Evolutionary conservation across 495 filamentous ascomycete genomes (phyloP).

Genomic region (Hyaloscypha bicolor): DNA sequence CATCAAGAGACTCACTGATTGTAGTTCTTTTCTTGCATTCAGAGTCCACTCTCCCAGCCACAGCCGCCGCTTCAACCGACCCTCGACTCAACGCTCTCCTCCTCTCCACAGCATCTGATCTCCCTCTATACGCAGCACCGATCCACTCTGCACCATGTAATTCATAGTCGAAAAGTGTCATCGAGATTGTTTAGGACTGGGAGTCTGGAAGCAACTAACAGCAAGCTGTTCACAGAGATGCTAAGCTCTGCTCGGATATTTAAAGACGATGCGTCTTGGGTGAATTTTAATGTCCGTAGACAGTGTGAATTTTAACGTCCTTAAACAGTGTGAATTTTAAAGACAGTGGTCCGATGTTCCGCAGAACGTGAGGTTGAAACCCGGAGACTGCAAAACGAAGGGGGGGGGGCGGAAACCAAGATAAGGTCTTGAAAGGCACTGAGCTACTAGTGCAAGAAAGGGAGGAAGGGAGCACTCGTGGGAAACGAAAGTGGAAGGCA

Average conservation of each 20-base stretch:
- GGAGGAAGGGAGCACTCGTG: neutral
- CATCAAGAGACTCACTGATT: too few relatives aligned
- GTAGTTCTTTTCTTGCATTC: too few relatives aligned
- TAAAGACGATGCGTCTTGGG: neutral
- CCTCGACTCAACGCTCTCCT: neutral
- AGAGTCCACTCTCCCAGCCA: too few relatives aligned
- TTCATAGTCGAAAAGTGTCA: neutral
- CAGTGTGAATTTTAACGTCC: neutral
- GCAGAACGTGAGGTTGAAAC: neutral
- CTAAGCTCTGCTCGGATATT: neutral
- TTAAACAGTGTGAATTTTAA: neutral
- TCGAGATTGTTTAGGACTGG: neutral
- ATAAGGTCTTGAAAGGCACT: neutral
- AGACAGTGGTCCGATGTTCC: neutral
- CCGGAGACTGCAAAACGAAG: neutral
- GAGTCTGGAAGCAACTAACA: neutral
- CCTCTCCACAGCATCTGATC: neutral
- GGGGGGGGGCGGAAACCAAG: neutral
- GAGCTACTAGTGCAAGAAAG: neutral
- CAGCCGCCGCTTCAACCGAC: neutral
- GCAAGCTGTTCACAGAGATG: neutral
- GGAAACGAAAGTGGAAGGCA: neutral
- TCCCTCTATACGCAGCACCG: neutral
- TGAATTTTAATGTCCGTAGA: neutral
- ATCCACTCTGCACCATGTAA: neutral